Evolutionary conservation across 306 rosid genomes (phyloP).

Genomic region (Quercus parvula): DNA sequence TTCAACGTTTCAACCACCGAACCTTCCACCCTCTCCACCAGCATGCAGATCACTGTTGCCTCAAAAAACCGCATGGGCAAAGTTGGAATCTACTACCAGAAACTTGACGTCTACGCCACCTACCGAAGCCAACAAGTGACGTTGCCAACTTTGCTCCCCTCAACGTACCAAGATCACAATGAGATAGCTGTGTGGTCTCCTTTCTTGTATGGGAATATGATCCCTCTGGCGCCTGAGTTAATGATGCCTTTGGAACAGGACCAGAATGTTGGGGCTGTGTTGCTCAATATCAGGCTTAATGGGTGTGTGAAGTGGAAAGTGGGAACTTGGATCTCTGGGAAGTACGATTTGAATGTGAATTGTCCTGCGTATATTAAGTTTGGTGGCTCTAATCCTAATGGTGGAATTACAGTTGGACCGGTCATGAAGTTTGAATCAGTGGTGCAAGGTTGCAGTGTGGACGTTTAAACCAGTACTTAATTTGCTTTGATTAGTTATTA

Average conservation of each 20-base stretch:
- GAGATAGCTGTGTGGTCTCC: conserved; percentile 79
- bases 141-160: conserved; percentile 35
- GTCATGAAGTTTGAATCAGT: conserved; percentile 54
- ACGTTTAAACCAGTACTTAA: conserved; percentile 30
- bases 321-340: conserved; percentile 63
- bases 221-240: conserved; percentile 53
- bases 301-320: conserved; percentile 82
- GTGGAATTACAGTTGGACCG: conserved; percentile 24
- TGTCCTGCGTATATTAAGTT: conserved; percentile 72
- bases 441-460: conserved; percentile 56
- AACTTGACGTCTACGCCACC: conserved; percentile 37
- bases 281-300: conserved; percentile 46
- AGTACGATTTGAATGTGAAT: conserved; percentile 47
- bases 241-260: conserved; percentile 43
- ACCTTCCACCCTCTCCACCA: conserved; percentile 39
- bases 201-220: conserved; percentile 35
- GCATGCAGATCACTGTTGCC: conserved; percentile 54
- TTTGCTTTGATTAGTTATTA: not conserved
- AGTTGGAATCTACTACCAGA: conserved; percentile 56
- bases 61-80: conserved; percentile 56
- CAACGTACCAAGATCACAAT: conserved; percentile 58
- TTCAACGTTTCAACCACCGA: conserved; percentile 44
- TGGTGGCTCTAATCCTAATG: conserved; percentile 9
- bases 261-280: conserved; percentile 29
- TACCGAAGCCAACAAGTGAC: conserved; percentile 71